phyloP scores from a whole-genome alignment of 1,284 basidiomycete genomes.

The Ustanciosporium gigantosporum region DNA sequence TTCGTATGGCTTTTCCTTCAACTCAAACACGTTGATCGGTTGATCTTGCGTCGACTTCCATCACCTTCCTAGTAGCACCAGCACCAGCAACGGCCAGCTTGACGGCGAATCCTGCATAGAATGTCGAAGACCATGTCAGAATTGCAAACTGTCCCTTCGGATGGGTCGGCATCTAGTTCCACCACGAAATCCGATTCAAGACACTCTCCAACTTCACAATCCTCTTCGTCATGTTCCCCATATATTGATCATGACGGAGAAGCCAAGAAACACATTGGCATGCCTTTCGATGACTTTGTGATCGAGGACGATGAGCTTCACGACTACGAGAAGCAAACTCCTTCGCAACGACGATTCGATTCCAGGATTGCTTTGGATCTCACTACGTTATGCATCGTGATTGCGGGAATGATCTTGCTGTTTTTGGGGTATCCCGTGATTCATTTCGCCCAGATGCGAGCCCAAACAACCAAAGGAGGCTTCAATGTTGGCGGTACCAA shows the following conservation, averaged over 20 bases:
- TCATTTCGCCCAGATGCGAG: conserved; percentile 8
- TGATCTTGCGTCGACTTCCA: too few relatives aligned
- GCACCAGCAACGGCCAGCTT: too few relatives aligned
- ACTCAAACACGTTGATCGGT: too few relatives aligned
- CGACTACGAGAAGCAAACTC: conserved; percentile 26
- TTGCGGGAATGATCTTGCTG: conserved; percentile 66
- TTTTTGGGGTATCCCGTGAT: conserved; percentile 81
- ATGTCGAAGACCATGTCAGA: too few relatives aligned
- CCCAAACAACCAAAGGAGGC: conserved; percentile 23
- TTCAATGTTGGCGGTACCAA: conserved; percentile 49
- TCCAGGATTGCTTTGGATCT: conserved; percentile 21
- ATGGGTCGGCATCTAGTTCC: too few relatives aligned
- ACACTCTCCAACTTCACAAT: too few relatives aligned
- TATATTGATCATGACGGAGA: conserved; percentile 15
- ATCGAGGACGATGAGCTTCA: conserved; percentile 41
- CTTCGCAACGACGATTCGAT: conserved; percentile 16
- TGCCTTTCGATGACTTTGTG: conserved; percentile 39
- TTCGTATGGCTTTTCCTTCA: too few relatives aligned
- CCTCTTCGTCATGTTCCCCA: conserved; percentile 15
- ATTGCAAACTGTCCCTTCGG: too few relatives aligned
- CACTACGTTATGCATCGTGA: conserved; percentile 62
- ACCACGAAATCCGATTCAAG: too few relatives aligned
- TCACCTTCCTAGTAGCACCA: too few relatives aligned
- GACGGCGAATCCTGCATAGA: too few relatives aligned
- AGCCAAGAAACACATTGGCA: conserved; percentile 7